Evolutionary conservation across 768 basidiomycete genomes (phyloP).

Genomic region (Pholiota molesta): DNA sequence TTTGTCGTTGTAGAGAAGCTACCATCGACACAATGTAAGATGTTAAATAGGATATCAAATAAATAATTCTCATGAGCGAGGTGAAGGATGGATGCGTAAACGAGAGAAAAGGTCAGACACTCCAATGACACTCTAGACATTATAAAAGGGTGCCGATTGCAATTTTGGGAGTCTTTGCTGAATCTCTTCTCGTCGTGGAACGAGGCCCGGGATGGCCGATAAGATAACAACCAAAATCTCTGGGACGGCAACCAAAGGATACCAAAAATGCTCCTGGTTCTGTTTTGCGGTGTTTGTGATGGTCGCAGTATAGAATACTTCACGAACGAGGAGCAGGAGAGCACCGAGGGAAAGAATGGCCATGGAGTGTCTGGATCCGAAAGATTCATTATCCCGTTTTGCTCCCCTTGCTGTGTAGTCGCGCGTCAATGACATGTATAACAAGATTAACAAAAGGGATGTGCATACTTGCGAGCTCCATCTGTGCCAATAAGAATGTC

Average conservation of each 20-base stretch:
- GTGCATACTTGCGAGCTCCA: slow-evolving; percentile 25
- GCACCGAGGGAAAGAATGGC: slow-evolving; percentile 36
- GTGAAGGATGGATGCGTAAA: no score
- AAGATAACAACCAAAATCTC: slow-evolving; percentile 27
- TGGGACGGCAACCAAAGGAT: slow-evolving; percentile 41
- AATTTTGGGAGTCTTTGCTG: background rate
- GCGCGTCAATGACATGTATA: background rate
- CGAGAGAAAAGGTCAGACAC: no score
- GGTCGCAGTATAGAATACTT: slow-evolving; percentile 37
- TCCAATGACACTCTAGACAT: no score
- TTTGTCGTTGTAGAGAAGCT: no score
- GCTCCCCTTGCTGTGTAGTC: background rate
- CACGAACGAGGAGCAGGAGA: slow-evolving; percentile 39
- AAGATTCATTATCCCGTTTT: slow-evolving; percentile 9
- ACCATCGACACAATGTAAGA: no score
- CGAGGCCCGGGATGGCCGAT: background rate
- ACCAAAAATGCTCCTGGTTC: slow-evolving; percentile 42
- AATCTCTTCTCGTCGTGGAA: background rate
- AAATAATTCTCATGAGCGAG: no score
- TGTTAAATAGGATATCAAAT: no score
- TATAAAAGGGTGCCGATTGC: background rate
- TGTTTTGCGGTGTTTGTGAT: slow-evolving; percentile 26
- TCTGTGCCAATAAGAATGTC: slow-evolving; percentile 27
- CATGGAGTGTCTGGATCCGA: slow-evolving; percentile 32
- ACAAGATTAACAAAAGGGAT: background rate